A percentile compares a stretch with the other conserved stretches of the same genome.
Evolutionary conservation across 495 filamentous ascomycete species (phyloP).

Genomic region (Entonaema liquescens): DNA sequence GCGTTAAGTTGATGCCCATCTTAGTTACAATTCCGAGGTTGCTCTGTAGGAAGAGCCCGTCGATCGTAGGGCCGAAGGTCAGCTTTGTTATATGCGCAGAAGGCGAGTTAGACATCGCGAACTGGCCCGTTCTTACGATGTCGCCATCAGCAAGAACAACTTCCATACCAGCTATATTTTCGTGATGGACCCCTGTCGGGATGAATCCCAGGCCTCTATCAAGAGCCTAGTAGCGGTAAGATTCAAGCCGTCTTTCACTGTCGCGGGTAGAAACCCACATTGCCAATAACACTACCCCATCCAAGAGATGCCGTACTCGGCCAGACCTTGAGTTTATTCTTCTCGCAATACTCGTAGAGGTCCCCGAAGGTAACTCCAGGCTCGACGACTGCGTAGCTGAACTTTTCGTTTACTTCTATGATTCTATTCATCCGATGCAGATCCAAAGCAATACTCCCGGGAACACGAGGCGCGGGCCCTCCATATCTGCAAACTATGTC

Average conservation of each 20-base stretch:
- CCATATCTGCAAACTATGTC: constrained; percentile 57
- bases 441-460: constrained; percentile 63
- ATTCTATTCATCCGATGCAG: constrained; percentile 65
- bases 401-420: constrained; percentile 63
- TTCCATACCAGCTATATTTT: constrained; percentile 58
- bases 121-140: constrained; percentile 60
- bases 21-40: constrained; percentile 62
- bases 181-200: constrained; percentile 59
- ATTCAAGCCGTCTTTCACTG: background rate
- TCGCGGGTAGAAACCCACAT: constrained; percentile 45
- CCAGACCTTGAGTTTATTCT: constrained; percentile 61
- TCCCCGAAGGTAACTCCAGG: constrained; percentile 65
- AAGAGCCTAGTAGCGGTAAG: constrained; percentile 44
- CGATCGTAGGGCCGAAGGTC: constrained; percentile 58
- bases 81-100: constrained; percentile 57
- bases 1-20: constrained; percentile 57
- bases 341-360: constrained; percentile 61
- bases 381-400: constrained; percentile 62
- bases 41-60: constrained; percentile 60
- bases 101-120: constrained; percentile 53
- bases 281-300: constrained; percentile 65
- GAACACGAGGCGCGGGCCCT: constrained; percentile 62
- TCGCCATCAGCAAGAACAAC: constrained; percentile 60
- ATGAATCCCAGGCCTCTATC: constrained; percentile 58
- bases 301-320: constrained; percentile 64